Evolutionary conservation across 176 grass and related monocot genomes (phyloP).

Genomic region (Alloteropsis semialata): DNA sequence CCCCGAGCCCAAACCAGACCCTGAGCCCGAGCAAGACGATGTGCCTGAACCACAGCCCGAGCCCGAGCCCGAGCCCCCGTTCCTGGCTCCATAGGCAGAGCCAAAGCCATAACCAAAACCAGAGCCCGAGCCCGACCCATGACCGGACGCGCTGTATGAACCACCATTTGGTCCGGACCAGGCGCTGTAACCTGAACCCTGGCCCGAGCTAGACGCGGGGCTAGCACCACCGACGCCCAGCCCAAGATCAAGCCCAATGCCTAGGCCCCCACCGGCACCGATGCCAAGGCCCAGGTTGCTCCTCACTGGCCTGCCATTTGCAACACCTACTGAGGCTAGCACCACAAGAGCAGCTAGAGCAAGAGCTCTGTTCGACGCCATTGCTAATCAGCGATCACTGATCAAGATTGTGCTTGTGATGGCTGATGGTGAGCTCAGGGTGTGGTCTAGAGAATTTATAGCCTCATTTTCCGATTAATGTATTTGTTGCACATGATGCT

Average conservation of each 20-base stretch:
- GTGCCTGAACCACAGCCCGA: conserved; percentile 46
- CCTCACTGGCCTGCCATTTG: conserved; percentile 42
- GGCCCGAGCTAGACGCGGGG: conserved; percentile 7
- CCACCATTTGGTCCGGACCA: conserved; percentile 40
- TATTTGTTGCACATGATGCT: conserved; percentile 44
- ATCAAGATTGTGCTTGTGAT: not conserved
- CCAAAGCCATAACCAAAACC: conserved; percentile 39
- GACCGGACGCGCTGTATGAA: conserved; percentile 24
- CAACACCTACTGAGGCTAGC: conserved; percentile 6
- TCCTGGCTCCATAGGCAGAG: not conserved
- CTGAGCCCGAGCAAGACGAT: conserved; percentile 11
- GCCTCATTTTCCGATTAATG: conserved; percentile 5
- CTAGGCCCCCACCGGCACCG: conserved; percentile 18
- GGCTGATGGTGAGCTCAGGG: not conserved
- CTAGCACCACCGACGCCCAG: conserved; percentile 18
- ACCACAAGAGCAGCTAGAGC: conserved; percentile 16
- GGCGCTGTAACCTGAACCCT: conserved; percentile 37
- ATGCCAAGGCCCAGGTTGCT: conserved; percentile 48
- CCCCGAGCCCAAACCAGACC: conserved; percentile 1
- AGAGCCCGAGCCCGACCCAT: conserved; percentile 25
- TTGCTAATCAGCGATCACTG: conserved; percentile 14
- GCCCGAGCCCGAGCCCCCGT: conserved; percentile 18
- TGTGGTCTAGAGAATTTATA: conserved; percentile 31
- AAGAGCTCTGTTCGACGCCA: conserved; percentile 30
- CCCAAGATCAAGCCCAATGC: conserved; percentile 48